These are phyloP conservation scores for Solanum sejunctum DNA, from an alignment of 257 asterid genomes.

Conservation along the genomic window DNA sequence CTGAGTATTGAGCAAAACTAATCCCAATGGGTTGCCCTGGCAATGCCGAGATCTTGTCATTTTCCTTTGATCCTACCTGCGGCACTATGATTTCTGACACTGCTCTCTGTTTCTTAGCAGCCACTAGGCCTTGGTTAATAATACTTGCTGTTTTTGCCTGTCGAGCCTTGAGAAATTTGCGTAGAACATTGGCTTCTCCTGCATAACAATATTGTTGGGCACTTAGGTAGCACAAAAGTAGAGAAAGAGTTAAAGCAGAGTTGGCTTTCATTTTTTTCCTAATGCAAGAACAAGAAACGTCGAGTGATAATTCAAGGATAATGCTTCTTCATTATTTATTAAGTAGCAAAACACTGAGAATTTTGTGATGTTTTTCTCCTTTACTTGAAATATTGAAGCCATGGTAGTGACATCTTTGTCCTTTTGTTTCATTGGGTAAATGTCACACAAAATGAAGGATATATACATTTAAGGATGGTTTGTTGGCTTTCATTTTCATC, in stretches of 20 bases:
- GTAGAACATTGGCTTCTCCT: background rate
- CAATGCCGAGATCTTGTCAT: slow-evolving; percentile 16
- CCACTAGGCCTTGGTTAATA: background rate
- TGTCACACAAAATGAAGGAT: background rate
- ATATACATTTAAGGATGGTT: background rate
- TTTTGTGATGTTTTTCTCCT: background rate
- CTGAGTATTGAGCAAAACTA: slow-evolving; percentile 22
- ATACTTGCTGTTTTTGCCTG: background rate
- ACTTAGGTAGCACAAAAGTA: background rate
- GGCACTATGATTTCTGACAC: background rate
- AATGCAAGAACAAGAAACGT: background rate
- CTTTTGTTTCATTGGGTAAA: background rate
- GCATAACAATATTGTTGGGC: background rate
- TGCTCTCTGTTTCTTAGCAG: background rate
- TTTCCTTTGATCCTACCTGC: slow-evolving; percentile 9
- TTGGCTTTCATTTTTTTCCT: background rate
- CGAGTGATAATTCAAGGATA: background rate
- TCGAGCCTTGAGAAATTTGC: background rate
- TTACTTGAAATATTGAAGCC: background rate
- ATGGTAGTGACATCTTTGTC: background rate
- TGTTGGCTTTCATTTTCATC: background rate
- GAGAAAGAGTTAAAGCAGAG: background rate
- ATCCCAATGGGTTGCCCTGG: slow-evolving; percentile 23
- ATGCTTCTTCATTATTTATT: background rate
- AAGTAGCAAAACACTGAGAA: background rate